Base-by-base conservation (phyloP, 2,329 filamentous ascomycete species). In the Cytospora chrysosperma region DNA sequence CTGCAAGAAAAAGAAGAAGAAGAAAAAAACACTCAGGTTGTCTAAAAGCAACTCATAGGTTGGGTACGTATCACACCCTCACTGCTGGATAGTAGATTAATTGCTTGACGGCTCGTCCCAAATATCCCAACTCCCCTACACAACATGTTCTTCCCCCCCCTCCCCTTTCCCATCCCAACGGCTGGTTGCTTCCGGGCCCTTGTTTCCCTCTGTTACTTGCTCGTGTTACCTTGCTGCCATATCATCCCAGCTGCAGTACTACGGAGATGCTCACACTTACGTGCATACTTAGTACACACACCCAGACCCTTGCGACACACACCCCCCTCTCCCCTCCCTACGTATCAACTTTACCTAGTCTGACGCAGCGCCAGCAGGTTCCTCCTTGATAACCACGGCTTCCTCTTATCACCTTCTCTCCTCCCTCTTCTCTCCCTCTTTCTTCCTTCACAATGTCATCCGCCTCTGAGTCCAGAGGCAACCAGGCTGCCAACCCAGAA, bases 381-480 rank as follows among this genome's bases (percentile, higher is more conserved):
- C 55, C 65, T 59, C 64, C 66, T 67, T 65, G 65, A 68, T 66
- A 67, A 47, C 43, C n/a, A 24, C 68, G 67, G 64, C 68, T 70
- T 70, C 71, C 68, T 70, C 65, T 69, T 57, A 67, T 65, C 70
- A 70, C 72, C 64, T n/a, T n/a, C n/a, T 67, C 68, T 68, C 68
- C 67, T 70, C 67, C 68, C 67, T 64, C 67, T 70, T 69, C 70
- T 69, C 72, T 71, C 65, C 68, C 70, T 68, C 69, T 70, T 68
- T 68, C 67, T 56, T 62, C 65, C 69, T 69, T 54, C 71, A 77
- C 66, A 72, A 77, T 77, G 75, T 74, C 70, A 70, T 69, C 73
- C 61, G 61, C 69, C 66, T 67, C 70, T 67, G 67, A 69, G 63
- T 57, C 69, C 60, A 62, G 63, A 67, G 69, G 57, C 68, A 70